Conservation (phyloP, 148 eudicot genomes). For the Talinum fruticosum region DNA sequence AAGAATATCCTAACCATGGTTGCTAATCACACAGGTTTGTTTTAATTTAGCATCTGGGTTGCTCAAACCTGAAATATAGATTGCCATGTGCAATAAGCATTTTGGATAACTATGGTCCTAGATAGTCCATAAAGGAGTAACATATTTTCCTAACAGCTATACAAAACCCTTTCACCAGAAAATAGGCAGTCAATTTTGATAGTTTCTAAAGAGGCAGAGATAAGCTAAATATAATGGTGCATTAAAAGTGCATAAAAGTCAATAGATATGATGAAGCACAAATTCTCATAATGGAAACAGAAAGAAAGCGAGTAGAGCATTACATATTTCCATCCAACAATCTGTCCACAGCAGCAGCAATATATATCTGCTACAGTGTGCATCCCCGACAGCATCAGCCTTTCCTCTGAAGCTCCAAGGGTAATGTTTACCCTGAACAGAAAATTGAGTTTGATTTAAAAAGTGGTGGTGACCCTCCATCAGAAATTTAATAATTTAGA, state of each 20-base stretch:
- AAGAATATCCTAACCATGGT: background rate
- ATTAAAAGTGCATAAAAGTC: background rate
- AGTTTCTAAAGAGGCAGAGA: background rate
- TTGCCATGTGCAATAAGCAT: background rate
- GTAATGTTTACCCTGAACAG: conserved; percentile 56
- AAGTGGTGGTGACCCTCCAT: background rate
- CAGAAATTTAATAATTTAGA: background rate
- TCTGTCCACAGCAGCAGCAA: conserved; percentile 89
- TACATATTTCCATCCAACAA: conserved; percentile 97
- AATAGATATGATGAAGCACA: background rate
- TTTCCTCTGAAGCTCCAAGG: conserved; percentile 60
- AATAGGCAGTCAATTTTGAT: background rate
- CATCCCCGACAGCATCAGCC: conserved; percentile 78
- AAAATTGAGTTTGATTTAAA: background rate
- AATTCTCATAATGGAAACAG: background rate
- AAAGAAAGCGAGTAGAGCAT: conserved; percentile 11
- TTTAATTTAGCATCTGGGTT: background rate
- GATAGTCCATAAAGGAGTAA: background rate
- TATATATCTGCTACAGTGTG: conserved; percentile 81
- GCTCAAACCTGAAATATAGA: background rate
- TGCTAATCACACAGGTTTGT: background rate
- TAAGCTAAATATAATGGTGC: background rate
- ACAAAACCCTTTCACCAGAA: background rate
- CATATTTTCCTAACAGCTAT: background rate
- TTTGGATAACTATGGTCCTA: background rate